A percentile compares a stretch with the other conserved stretches of the same genome.
Evolutionary conservation across 2,329 filamentous ascomycete genomes (phyloP).

Genomic region (Fusarium camptoceras): DNA sequence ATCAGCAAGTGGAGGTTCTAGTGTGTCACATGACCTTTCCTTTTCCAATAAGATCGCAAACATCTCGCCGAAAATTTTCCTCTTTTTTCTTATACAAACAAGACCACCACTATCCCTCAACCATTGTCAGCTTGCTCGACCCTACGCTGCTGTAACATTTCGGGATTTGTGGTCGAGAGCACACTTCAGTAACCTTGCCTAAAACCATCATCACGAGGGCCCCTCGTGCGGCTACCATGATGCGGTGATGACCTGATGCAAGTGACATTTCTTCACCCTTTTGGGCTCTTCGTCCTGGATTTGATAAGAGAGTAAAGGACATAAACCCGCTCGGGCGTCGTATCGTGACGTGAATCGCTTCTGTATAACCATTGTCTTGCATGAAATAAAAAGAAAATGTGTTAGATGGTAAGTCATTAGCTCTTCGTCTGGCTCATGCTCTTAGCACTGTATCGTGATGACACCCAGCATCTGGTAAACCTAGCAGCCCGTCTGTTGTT

Average conservation of each 20-base stretch:
- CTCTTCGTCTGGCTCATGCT: slow-evolving; percentile 3
- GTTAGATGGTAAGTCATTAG: slow-evolving; percentile 32
- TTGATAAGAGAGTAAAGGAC: neutral
- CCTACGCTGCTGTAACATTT: slow-evolving; percentile 59
- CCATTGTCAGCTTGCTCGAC: slow-evolving; percentile 54
- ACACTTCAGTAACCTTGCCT: slow-evolving; percentile 67
- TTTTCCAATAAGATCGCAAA: slow-evolving; percentile 30
- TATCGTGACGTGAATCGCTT: slow-evolving; percentile 2
- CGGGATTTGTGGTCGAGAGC: slow-evolving; percentile 69
- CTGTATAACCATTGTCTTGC: neutral
- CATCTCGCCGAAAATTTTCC: slow-evolving; percentile 36
- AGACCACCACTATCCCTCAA: slow-evolving; percentile 59
- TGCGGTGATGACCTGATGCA: slow-evolving; percentile 76
- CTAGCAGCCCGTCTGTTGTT: slow-evolving; percentile 51
- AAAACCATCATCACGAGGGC: slow-evolving; percentile 78
- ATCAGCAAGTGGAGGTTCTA: neutral
- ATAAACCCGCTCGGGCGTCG: neutral
- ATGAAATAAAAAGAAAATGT: neutral
- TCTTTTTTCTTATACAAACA: slow-evolving; percentile 50
- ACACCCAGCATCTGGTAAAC: slow-evolving; percentile 58
- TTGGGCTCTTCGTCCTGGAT: slow-evolving; percentile 9
- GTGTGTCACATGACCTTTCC: slow-evolving; percentile 42
- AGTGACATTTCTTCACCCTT: slow-evolving; percentile 60
- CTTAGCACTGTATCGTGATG: slow-evolving; percentile 45
- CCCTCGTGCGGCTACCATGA: slow-evolving; percentile 73